Conservation (phyloP, 495 filamentous ascomycete species). For the Patellaria atrata region DNA sequence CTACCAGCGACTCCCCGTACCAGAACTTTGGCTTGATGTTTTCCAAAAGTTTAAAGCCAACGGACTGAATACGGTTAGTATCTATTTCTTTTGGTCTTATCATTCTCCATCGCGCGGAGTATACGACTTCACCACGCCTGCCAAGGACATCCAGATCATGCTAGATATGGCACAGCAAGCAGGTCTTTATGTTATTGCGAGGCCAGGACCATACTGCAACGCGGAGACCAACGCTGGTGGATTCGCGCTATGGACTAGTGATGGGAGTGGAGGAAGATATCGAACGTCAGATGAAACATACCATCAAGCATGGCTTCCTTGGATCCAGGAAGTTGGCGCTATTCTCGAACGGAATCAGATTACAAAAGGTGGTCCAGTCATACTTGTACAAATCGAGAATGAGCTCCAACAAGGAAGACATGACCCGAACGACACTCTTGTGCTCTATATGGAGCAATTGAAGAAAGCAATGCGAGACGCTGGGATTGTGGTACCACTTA, state of each 20-base stretch:
- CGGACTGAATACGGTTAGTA: slow-evolving; percentile 21
- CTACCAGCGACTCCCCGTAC: slow-evolving; percentile 14
- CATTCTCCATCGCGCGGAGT: slow-evolving; percentile 32
- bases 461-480: slow-evolving; percentile 32
- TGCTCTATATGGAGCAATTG: slow-evolving; percentile 39
- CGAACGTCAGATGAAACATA: slow-evolving; percentile 30
- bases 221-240: slow-evolving; percentile 34
- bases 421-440: slow-evolving; percentile 27
- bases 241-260: slow-evolving; percentile 37
- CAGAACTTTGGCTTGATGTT: slow-evolving; percentile 18
- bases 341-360: slow-evolving; percentile 37
- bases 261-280: slow-evolving; percentile 36
- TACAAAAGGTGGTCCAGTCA: slow-evolving; percentile 38
- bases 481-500: slow-evolving; percentile 38
- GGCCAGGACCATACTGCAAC: slow-evolving; percentile 46
- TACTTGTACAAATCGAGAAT: slow-evolving; percentile 41
- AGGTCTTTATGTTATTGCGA: slow-evolving; percentile 41
- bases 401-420: slow-evolving; percentile 34
- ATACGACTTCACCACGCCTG: slow-evolving; percentile 41
- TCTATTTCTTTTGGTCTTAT: slow-evolving; percentile 44
- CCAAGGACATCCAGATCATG: slow-evolving; percentile 37
- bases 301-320: slow-evolving; percentile 29
- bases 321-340: slow-evolving; percentile 31
- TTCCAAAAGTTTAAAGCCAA: slow-evolving; percentile 19
- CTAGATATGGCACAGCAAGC: slow-evolving; percentile 42